Evolutionary conservation across 1,284 basidiomycete species (phyloP), one percentile per base, ranked within the genome.

Genomic region (Cryptococcus neoformans): DNA sequence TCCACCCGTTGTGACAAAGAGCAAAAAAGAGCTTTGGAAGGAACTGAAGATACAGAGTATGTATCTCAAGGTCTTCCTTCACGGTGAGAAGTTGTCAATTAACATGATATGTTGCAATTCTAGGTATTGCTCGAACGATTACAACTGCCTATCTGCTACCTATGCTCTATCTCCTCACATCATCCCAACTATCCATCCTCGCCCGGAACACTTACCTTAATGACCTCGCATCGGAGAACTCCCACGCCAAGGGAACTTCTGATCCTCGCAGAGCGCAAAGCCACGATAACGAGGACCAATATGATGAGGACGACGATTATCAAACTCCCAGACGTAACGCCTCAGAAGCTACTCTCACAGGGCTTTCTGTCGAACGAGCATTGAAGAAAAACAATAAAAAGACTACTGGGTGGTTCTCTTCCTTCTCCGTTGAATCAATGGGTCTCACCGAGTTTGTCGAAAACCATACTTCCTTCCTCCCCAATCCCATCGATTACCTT

Each of bases 21-120:
- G 67, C 47, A 78, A 78, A 64, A 74, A 75, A 52, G 70, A 76
- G 57, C 63, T 78, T 7, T 78, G 76, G 76, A 67, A 65, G 28
- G 75, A 76, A 50, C 66, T 78, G 49, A 78, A 78, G 59, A 49
- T 72, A 6, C 70, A 78, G 56, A 75, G 74, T 74, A 50, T 59
- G 74, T 62, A 12, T 6, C 14, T 3, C 9, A 5, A 10, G 44
- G 2, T 3, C 21, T 17, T 12, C 34, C 35, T 40, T 5, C 5
- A 17, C 16, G 35, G 35, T 11, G 28, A 16, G 0, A 28, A 47
- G 6, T 42, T n/a, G 9, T 40, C 12, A 53, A 39, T 17, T 16
- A 3, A 3, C 48, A 28, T 28, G 28, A 28, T 28, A 28, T 28
- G 28, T 28, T 28, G 3, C 28, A 28, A 28, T 28, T 28, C 28